Base-by-base conservation (phyloP, 192 early-diverging fungal species). In the Podila epicladia region DNA sequence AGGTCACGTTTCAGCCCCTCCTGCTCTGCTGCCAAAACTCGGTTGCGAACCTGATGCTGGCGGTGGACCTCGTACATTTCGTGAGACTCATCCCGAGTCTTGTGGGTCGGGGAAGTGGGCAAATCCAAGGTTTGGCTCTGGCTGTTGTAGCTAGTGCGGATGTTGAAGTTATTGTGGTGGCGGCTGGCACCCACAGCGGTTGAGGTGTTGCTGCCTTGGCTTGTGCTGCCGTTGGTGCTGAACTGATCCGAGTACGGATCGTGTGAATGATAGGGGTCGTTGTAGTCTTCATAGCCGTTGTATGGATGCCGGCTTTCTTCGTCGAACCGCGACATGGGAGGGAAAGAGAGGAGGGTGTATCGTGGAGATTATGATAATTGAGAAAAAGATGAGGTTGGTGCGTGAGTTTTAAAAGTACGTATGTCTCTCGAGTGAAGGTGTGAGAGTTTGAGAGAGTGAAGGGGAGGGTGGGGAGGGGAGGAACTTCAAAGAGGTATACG, bases 1-100 rank as follows among this genome's bases (percentile, higher is more conserved):
- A 91, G 82, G 71, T 83, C 83, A 17, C 90, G 88, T 71, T 89
- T 83, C 11, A 91, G 84, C 71, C 85, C 77, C 17, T 68, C 38
- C 32, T 79, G 75, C 65, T 79, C 75, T 20, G 69, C 37, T 31
- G 75, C 75, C 24, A 72, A 9, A 17, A 53, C 69, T 13, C 41
- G 58, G 11, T 65, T 51, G 50, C 20, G 28, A 4, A 77, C 69
- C 9, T 77, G 64, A 6, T 71, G 58, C 75, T 71, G 70, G 17
- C 66, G 63, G 26, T 67, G 68, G 22, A 79, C 29, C 9, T 68
- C 69, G 35, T 79, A 72, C 38, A 72, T 72, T 31, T 79, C 75
- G 35, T 20, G 9, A 2, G 48, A 26, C 9, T 61, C 63, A 26
- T 60, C 28, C 0, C 31, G 13, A 28, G 65, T 69, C 41, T 41